Base-by-base conservation (phyloP, 495 filamentous ascomycete genomes). In the Glarea lozoyensis region DNA sequence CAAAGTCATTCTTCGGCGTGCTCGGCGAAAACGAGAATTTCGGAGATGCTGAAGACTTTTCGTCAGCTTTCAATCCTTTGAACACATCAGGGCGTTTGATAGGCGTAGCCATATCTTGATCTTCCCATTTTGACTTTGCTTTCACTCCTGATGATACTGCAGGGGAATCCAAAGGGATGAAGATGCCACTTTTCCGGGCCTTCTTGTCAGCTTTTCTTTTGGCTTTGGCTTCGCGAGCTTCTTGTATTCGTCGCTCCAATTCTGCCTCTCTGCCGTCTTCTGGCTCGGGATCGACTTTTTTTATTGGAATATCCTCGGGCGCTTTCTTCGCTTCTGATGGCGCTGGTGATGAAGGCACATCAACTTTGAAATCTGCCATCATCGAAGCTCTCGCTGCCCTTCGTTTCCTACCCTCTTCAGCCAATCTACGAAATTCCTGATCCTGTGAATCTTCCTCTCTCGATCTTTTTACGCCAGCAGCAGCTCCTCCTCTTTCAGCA, bases 321-420 rank as follows among this genome's bases (percentile, higher is more conserved):
- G 40, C 24, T 20, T 20, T 45, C 27, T 16, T 37, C 3, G 40
- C 18, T 12, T 40, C 24, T n/a, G 47, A 32, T 13, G 50, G 46
- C 19, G 43, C 34, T 39, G 52, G 43, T 5, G 48, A 42, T 4
- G 53, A 51, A 11, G 42, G 31, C 7, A 46, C 19, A 31, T 15
- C 35, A 12, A 37, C 35, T 15, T 24, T 27, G 10, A 40, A 19
- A 25, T 54, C 46, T 3, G 46, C 43, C 53, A 58, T 69, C 51
- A 71, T 60, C 34, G 75, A 72, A 36, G 70, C 69, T 43, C 69
- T 58, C 43, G 72, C 67, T 25, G 54, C 59, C 62, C 69, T 67
- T 38, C 68, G 52, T 37, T 54, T 72, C 68, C 58, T 69, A 58
- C 76, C 77, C 57, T 84, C 79, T 56, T 84, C 79, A 4, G 75